Evolutionary conservation across 208 protist genomes (phyloP), one percentile per base, ranked within the genome.

Genomic region (Trypanosoma boissoni): DNA sequence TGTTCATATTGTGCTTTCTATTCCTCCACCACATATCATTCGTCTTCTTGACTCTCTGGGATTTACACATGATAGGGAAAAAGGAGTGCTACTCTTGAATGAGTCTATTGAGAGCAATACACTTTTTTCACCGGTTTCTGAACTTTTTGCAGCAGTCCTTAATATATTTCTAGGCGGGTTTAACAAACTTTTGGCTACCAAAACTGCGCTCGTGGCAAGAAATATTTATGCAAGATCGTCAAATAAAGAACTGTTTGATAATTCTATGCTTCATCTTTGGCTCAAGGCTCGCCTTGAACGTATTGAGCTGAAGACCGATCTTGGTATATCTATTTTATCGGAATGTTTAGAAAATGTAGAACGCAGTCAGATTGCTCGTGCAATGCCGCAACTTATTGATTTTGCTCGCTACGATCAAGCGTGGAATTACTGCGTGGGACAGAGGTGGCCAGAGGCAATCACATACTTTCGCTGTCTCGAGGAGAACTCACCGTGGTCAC

Each of bases 231-330:
- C 41, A 14, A 59, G 75, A 45, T 41, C 45, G 29, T 34, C 78
- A 14, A 42, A 44, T 37, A 71, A 55, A 46, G 58, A 58, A 18
- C 34, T 20, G 1, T 67, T 70, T 43, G 36, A 53, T 21, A 59
- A 83, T 14, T 86, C 79, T 6, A 51, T 87, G 20, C 55, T 86
- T 41, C 75, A 87, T 46, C 66, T 78, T 34, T 91, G 83, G 79
- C 59, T 83, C 26, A 39, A 72, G 23, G 77, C 59, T n/a, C 76
- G 77, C 36, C 67, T 83, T 27, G 46, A 68, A 23, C 74, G 79
- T 0, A 45, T 91, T 39, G 72, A 72, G 14, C 56, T 65, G 36
- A 59, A 76, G 51, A 53, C 81, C 2, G 59, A 69, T 4, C 20
- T 42, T 20, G 79, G 74, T 54, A 61, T 63, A 3, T 20, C 3